Conservation (phyloP, 1,284 basidiomycete species). For the Leccinum pallidistipes region DNA sequence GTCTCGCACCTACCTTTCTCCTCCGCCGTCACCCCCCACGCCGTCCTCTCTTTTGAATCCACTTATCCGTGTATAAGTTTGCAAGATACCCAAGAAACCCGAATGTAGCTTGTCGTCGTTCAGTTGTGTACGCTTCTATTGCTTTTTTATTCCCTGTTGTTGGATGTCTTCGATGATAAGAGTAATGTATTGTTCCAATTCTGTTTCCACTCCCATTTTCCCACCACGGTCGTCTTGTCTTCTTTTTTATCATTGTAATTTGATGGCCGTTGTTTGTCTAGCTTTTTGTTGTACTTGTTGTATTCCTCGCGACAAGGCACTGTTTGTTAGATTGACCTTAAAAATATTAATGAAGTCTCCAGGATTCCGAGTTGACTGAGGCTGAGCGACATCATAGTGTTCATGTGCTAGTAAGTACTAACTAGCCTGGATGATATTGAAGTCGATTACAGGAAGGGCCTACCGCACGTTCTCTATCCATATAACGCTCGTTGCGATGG, state of each 20-base stretch:
- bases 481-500: no score
- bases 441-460: no score
- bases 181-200: slow-evolving; percentile 8
- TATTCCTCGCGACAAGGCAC: slow-evolving; percentile 8
- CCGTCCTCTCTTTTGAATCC: neutral
- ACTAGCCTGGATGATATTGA: no score
- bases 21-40: neutral
- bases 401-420: no score
- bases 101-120: slow-evolving; percentile 12
- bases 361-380: neutral
- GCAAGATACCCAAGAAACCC: slow-evolving; percentile 12
- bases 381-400: no score
- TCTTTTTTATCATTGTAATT: neutral
- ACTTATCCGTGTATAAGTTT: slow-evolving; percentile 7
- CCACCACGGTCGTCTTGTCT: neutral
- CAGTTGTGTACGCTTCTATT: slow-evolving; percentile 18
- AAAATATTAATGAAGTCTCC: neutral
- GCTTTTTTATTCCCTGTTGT: slow-evolving; percentile 13
- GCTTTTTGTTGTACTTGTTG: slow-evolving; percentile 14
- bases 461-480: no score
- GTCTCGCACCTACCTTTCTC: slow-evolving; percentile 1
- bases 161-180: slow-evolving; percentile 3
- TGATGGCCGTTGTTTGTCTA: slow-evolving; percentile 5
- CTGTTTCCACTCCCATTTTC: neutral
- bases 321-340: neutral